A percentile compares a stretch with the other conserved stretches of the same genome.
These are phyloP conservation scores for Fusarium lateritium DNA, from an alignment of 2,329 filamentous ascomycete species.

Conservation along the genomic window DNA sequence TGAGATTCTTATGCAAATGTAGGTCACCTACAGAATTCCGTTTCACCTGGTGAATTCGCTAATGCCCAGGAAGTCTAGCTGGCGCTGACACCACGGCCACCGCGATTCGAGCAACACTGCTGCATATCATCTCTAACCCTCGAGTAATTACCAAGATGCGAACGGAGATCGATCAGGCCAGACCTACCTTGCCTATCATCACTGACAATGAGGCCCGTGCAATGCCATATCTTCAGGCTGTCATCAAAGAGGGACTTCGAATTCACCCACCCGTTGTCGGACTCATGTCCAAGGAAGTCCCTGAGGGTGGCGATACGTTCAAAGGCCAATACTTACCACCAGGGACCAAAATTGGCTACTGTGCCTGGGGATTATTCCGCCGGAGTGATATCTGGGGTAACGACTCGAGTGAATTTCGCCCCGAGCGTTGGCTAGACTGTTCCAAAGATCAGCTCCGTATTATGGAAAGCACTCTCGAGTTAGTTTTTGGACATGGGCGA, in stretches of 20 bases:
- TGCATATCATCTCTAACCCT: not conserved
- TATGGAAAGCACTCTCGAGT: not conserved
- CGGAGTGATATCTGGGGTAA: not conserved
- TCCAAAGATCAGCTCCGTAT: not conserved
- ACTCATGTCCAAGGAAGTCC: not conserved
- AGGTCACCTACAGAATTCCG: not conserved
- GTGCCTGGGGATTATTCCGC: not conserved
- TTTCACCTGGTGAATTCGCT: not conserved
- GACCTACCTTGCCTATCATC: rapidly evolving
- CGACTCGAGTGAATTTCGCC: not conserved
- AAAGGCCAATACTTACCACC: not conserved
- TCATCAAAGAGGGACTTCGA: slow-evolving; percentile 5
- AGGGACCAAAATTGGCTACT: not conserved
- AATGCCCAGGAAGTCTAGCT: not conserved
- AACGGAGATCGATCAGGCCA: not conserved
- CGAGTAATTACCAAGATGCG: not conserved
- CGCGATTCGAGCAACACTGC: not conserved
- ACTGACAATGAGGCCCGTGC: not conserved
- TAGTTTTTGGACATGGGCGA: not conserved
- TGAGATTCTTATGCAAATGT: not conserved
- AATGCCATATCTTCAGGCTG: not conserved
- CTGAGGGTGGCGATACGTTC: not conserved
- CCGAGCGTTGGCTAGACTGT: not conserved
- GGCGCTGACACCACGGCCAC: not conserved
- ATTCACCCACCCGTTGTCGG: not conserved